Evolutionary conservation across 345 rosid species (phyloP), one percentile per base, ranked within the genome.

Genomic region (Raphanus raphanistrum): DNA sequence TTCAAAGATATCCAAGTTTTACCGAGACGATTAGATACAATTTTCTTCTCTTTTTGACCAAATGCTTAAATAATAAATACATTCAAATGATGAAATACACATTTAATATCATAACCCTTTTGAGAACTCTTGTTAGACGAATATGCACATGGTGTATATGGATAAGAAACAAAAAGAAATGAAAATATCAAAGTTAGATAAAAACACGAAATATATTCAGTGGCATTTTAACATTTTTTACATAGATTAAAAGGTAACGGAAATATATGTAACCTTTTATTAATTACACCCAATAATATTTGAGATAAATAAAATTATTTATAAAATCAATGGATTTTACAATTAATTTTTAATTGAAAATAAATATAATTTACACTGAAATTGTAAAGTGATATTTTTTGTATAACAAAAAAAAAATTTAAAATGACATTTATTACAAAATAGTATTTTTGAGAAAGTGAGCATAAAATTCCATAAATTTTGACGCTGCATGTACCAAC

Each of bases 111-210:
- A 28, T 28, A 28, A 9, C 45, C 12, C 9, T 38, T 61, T 58
- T 69, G 70, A 2, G 29, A 8, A 16, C 60, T 45, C 71, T 55
- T 28, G 57, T 31, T n/a, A 32, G 73, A 72, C 55, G 81, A 66
- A 78, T 58, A 66, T 63, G 66, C 80, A 33, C 67, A 63, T 15
- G 67, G 36, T 61, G n/a, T 65, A 70, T 16, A 52, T 38, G 29
- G 31, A 77, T 36, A 57, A 12, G 63, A 72, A 28, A 54, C 8
- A 15, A 1, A n/a, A 11, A 48, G 5, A 7, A 1, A 2, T 12
- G 28, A 31, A 57, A 36, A 6, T 16, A 62, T 41, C 1, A 58
- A 4, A 10, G 54, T n/a, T 1, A 29, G 21, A 57, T 17, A 13
- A 41, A 31, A 58, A 65, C 11, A 65, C 21, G 66, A 41, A 64